A percentile compares a stretch with the other conserved stretches of the same genome.
Conservation (phyloP, 257 asterid genomes). For the Nicotiana paniculata region DNA sequence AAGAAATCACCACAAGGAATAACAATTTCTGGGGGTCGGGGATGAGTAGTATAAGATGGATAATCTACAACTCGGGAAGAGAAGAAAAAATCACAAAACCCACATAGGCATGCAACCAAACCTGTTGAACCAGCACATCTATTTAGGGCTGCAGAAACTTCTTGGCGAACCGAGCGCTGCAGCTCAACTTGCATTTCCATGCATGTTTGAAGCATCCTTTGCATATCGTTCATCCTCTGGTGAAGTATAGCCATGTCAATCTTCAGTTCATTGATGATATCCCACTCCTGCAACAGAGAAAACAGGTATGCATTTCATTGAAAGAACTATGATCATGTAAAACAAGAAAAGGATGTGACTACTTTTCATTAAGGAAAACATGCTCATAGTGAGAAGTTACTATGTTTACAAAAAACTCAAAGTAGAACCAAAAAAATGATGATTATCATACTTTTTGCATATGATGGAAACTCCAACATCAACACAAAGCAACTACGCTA, state of each 20-base stretch:
- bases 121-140: conserved; percentile 47
- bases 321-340: neutral
- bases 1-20: neutral
- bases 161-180: conserved; percentile 67
- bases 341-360: neutral
- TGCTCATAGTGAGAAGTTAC: neutral
- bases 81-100: neutral
- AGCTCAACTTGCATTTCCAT: conserved; percentile 82
- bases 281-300: conserved; percentile 49
- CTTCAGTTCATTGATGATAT: conserved; percentile 60
- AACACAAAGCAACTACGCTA: neutral
- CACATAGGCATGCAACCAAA: conserved; percentile 10
- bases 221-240: conserved; percentile 71
- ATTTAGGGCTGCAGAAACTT: conserved; percentile 77
- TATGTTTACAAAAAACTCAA: neutral
- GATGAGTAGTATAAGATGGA: neutral
- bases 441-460: neutral
- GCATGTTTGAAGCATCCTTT: conserved; percentile 80
- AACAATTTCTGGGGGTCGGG: neutral
- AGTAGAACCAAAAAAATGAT: neutral
- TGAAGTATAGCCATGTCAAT: conserved; percentile 75
- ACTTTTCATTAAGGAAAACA: neutral
- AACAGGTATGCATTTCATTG: neutral
- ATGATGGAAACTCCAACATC: neutral
- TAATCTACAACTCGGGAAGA: neutral